Evolutionary conservation across 352 stramenopile species (phyloP).

Genomic region (Aphanomyces stellatus): DNA sequence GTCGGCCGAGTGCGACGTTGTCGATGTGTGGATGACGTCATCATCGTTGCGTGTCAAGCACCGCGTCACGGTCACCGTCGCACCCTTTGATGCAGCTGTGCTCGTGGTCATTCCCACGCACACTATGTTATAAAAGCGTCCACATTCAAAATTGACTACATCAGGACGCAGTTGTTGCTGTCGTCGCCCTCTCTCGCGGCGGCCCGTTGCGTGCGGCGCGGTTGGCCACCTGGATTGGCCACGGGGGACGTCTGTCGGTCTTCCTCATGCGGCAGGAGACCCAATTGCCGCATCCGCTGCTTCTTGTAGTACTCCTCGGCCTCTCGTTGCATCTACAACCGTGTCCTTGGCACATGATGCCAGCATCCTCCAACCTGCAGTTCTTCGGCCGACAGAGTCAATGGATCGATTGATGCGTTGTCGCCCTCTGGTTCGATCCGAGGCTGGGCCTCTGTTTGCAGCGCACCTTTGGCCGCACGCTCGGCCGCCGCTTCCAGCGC

Average conservation of each 20-base stretch:
- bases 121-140: no score
- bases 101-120: background rate
- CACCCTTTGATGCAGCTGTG: background rate
- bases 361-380: constrained; percentile 38
- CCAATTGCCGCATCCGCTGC: constrained; percentile 38
- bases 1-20: background rate
- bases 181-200: no score
- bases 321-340: constrained; percentile 60
- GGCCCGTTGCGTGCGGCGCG: no score
- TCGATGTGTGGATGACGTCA: background rate
- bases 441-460: no score
- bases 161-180: no score
- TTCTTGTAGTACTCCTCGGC: constrained; percentile 67
- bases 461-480: background rate
- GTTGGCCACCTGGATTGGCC: no score
- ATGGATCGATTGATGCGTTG: constrained; percentile 33
- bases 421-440: no score
- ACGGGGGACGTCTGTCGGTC: no score
- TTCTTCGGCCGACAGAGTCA: constrained; percentile 37
- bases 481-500: background rate
- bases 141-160: no score
- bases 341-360: constrained; percentile 19
- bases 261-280: constrained; percentile 34
- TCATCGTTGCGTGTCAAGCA: background rate
- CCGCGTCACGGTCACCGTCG: background rate